Base-by-base conservation (phyloP, 768 basidiomycete species). In the Rhodotorula sphaerocarpa region DNA sequence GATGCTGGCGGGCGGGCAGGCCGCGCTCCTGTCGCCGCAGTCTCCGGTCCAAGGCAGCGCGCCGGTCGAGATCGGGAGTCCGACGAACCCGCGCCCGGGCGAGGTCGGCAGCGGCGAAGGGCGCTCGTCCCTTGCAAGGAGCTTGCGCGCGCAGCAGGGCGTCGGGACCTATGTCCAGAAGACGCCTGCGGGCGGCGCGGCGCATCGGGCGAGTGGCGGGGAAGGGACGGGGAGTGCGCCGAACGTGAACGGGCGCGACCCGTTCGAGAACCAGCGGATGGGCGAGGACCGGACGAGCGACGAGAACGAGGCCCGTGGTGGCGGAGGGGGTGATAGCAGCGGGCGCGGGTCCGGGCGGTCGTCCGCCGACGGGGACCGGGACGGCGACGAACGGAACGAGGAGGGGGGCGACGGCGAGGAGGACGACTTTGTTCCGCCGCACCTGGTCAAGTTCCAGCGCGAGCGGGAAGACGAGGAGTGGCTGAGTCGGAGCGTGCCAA, bases 361-460 rank as follows among this genome's bases (percentile, higher is more conserved):
- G 43, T 14, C 14, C 0, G 27, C 45, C 44, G 27, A 28, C 30
- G 9, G 28, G 50, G 42, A n/a, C 12, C 14, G 14, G 51, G 34
- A 14, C 28, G n/a, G 23, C n/a, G 58, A 23, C 27, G 39, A 46
- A 27, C 27, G 15, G 25, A 25, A 9, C 11, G 42, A 55, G 39
- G 50, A 23, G 23, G 55, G 18, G 2, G 63, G 57, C n/a, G 64
- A 66, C 9, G 55, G 43, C 23, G 55, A 56, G 15, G 64, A 65
- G 3, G 64, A 61, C 0, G 66, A 14, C 21, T 64, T 69, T 20
- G 60, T 69, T 16, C 57, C 63, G 50, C 67, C 67, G 10, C 67
- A 64, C 47, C 33, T 59, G 43, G 46, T 65, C 10, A 57, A 53
- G n/a, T 56, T 41, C 11, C 33, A 44, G 28, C 23, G 42, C 36